Base-by-base conservation (phyloP, 352 stramenopile species). In the Chloridella minuta region DNA sequence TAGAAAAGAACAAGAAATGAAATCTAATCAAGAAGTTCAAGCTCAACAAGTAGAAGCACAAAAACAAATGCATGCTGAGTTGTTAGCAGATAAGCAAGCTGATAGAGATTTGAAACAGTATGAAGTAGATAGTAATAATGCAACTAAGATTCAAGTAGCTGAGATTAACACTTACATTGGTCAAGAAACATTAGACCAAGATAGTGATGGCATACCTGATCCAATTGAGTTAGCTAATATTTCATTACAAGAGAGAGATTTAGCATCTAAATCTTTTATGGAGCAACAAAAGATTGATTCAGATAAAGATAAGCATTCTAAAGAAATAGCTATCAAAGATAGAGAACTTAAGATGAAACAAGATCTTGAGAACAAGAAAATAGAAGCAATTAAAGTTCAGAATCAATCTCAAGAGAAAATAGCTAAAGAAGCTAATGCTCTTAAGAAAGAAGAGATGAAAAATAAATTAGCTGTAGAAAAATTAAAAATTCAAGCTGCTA, bases 81-180 rank as follows among this genome's bases (percentile, higher is more conserved):
- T 30, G 27, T 30, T 30, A 30, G 27, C 27, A 30, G 27, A 30
- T 30, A 30, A 30, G 27, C 27, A 30, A 30, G 27, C 27, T 30
- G 27, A 30, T 30, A 30, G 27, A 30, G 27, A 30, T 30, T 30
- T 30, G 27, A 30, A 30, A 30, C 27, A 30, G 27, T 30, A 30
- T 30, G 27, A 30, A 30, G 27, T 30, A 30, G 27, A 30, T 30
- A 30, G 27, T 30, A 30, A 30, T 30, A 30, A 30, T 30, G 51
- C n/a, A 83, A 83, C n/a, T 83, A 83, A 83, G 23, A 83, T 83
- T 83, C 51, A 83, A 83, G 51, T 83, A 83, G 51, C 51, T 83
- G n/a, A 83, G 23, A 83, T 83, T 25, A 24, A 30, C 27, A 30
- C 27, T 30, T 30, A 30, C 27, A 30, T 30, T 30, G 27, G 27